A percentile compares a stretch with the other conserved stretches of the same genome.
phyloP scores from a whole-genome alignment of 306 rosid species.

The Fragaria ananassa region DNA sequence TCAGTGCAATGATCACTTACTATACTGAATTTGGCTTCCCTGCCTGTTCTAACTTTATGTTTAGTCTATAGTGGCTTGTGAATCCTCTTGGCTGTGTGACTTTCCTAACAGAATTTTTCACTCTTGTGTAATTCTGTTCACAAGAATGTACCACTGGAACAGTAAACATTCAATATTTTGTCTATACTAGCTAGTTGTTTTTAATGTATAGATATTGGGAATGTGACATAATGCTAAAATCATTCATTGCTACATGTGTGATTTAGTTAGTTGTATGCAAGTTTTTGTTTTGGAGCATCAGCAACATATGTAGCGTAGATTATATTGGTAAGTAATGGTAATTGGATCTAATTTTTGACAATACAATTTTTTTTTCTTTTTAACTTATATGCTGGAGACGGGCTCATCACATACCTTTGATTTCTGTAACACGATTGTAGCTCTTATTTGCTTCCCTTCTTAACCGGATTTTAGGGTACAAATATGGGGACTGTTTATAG shows the following conservation, averaged over 20 bases:
- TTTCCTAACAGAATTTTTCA: neutral
- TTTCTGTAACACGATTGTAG: too few species aligned
- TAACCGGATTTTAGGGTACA: too few species aligned
- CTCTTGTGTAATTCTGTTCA: neutral
- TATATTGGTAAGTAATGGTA: too few species aligned
- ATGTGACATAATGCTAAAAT: neutral
- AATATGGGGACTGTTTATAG: neutral
- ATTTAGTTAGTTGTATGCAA: too few species aligned
- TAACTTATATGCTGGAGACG: too few species aligned
- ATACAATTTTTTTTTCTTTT: too few species aligned
- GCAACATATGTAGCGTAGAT: too few species aligned
- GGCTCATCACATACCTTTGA: too few species aligned
- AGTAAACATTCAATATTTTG: neutral
- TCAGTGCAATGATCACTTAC: neutral
- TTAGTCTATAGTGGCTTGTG: neutral
- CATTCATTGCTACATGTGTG: too few species aligned
- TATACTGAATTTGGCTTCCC: neutral
- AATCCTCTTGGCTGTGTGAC: neutral
- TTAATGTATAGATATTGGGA: neutral
- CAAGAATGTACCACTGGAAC: neutral
- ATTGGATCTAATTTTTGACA: too few species aligned
- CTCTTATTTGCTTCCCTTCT: too few species aligned
- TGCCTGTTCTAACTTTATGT: neutral
- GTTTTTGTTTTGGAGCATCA: too few species aligned
- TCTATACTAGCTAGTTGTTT: neutral